Base-by-base conservation (phyloP, 768 basidiomycete genomes). In the Termitomyces sp. region DNA sequence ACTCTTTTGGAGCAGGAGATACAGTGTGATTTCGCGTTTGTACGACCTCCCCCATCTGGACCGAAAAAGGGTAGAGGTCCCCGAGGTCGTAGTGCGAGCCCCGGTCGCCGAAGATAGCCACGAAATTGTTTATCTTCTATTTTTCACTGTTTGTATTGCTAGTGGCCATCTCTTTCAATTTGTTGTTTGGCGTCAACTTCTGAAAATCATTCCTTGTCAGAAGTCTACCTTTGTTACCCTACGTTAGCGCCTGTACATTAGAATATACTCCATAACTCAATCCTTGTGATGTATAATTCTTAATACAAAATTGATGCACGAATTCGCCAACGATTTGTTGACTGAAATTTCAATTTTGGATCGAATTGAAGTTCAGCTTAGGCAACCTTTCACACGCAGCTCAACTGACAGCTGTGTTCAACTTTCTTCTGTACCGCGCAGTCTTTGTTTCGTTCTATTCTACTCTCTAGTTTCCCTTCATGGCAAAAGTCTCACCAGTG, bases 11-110 rank as follows among this genome's bases (percentile, higher is more conserved):
- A 97, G 69, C 94, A 98, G 76, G 77, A 74, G 17, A 81, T 98
- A 48, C 86, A 91, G 65, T 96, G 93, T 68, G 96, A 97, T 69
- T 98, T 92, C 71, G 93, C 91, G 0, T 98, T 98, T 69, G 89
- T 95, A 25, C 84, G 92, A 10, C 92, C 95, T 36, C 91, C 94
- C 43, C 91, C 93, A 1, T 81, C 88, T 7, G 92, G 89, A 1
- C 92, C 91, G 5, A 91, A 88, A 74, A 91, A 89, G 67, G 86
- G 88, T 14, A 80, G 91, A 65, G 84, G 81, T 40, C 78, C 77
- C 25, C 81, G 90, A 59, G 88, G 86, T 54, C 88, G 92, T 60
- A 94, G 92, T 70, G 91, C 91, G 4, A 94, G 92, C 69, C 93
- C 92, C 9, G 79, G 81, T 45, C 83, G 89, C 71, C 78, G 81